These are phyloP conservation scores for Silybum marianum DNA, from an alignment of 129 eudicot species.

Conservation along the genomic window DNA sequence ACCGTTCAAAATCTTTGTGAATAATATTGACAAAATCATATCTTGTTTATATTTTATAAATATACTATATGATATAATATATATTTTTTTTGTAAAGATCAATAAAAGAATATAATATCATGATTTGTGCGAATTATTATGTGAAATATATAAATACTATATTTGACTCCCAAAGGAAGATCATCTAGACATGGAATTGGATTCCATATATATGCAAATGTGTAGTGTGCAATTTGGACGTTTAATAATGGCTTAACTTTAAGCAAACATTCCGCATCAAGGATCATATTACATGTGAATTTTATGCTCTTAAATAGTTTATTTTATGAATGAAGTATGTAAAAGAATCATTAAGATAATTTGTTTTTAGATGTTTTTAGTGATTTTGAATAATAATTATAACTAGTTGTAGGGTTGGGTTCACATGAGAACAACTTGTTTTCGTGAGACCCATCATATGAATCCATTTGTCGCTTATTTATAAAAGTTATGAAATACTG, in stretches of 20 bases:
- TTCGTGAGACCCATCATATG: too few relatives aligned
- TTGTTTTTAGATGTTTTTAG: too few relatives aligned
- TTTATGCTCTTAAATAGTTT: neutral
- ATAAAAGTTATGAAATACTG: too few relatives aligned
- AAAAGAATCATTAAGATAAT: neutral
- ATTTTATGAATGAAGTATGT: conserved; percentile 8
- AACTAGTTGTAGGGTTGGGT: too few relatives aligned
- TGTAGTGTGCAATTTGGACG: neutral
- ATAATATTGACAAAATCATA: conserved; percentile 7
- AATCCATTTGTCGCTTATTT: too few relatives aligned
- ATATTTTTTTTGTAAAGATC: neutral
- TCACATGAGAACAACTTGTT: too few relatives aligned
- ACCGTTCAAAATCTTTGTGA: neutral
- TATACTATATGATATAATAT: neutral
- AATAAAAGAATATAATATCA: neutral
- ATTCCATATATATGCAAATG: conserved; percentile 6
- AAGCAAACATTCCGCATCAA: neutral
- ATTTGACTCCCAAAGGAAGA: neutral
- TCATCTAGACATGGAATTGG: conserved; percentile 20
- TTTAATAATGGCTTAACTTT: neutral
- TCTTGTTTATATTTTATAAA: neutral
- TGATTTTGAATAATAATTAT: neutral
- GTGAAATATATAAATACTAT: conserved; percentile 7
- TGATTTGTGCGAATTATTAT: neutral
- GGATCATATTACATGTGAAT: neutral